Evolutionary conservation across 2,329 filamentous ascomycete species (phyloP), one percentile per base, ranked within the genome.

Genomic region (Fusarium globosum): DNA sequence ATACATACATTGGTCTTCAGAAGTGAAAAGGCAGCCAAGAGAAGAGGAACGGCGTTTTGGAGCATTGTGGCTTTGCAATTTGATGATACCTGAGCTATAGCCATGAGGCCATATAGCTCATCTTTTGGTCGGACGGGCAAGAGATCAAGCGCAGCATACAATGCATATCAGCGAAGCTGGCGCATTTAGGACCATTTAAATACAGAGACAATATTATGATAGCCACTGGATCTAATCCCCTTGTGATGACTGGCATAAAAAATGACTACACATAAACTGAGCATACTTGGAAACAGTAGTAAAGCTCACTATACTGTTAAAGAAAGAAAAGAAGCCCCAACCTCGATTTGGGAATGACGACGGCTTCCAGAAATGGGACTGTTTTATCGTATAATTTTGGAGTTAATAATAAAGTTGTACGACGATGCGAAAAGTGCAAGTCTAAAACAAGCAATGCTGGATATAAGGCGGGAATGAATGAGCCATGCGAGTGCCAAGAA

Each of bases 1-100:
- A 53, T 52, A 12, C 42, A 57, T 53, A 14, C 42, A 57, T 53
- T 51, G 63, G 46, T 58, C 33, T 55, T 53, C 30, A 56, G 56
- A 61, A 39, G 45, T 49, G 66, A 43, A 61, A 53, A 61, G 56
- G 59, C 43, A 46, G 63, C 55, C 49, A 62, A 61, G 43, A 64
- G 56, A 62, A 41, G 61, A 62, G 30, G 45, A 62, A 53, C 52
- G 69, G 76, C 76, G 76, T 78, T 78, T 75, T 57, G 70, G 68
- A 69, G 65, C 55, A 66, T 63, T 62, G 49, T 41, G 59, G 45
- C 60, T 67, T 69, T 77, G 66, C 56, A 60, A 66, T 62, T 76
- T 69, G 52, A 78, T 77, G 76, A 78, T 78, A 78, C 76, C 76
- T 78, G 76, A 78, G 76, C 71, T 74, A 66, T 61, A 67, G 42